Evolutionary conservation across 2,329 filamentous ascomycete genomes (phyloP).

Genomic region (Westerdykella aurantiaca): DNA sequence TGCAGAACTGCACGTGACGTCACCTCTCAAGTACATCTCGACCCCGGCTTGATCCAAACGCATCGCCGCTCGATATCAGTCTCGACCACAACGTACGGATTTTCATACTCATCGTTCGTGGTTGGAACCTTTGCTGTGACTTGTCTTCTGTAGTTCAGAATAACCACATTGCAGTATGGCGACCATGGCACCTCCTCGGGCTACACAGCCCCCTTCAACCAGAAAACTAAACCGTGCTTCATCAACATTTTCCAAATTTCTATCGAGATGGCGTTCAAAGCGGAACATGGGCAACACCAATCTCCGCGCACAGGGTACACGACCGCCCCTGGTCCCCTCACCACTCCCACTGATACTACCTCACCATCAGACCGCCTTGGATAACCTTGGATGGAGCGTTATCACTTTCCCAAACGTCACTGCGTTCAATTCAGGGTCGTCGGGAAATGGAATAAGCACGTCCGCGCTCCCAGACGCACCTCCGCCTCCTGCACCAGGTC

Average conservation of each 20-base stretch:
- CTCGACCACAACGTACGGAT: too few relatives aligned
- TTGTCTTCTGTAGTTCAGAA: background rate
- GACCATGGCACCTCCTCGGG: slow-evolving; percentile 9
- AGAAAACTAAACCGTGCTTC: slow-evolving; percentile 4
- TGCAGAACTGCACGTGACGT: slow-evolving; percentile 7
- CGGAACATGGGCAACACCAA: slow-evolving; percentile 3
- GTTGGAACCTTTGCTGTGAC: too few relatives aligned
- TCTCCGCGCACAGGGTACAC: slow-evolving; percentile 7
- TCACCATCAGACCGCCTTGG: slow-evolving; percentile 27
- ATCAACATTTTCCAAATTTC: slow-evolving; percentile 20
- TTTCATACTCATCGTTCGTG: too few relatives aligned
- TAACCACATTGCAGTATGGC: slow-evolving; percentile 13
- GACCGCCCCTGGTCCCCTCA: slow-evolving; percentile 17
- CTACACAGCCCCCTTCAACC: background rate
- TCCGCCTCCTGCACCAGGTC: slow-evolving; percentile 1
- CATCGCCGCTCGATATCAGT: too few relatives aligned
- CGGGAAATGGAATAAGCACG: background rate
- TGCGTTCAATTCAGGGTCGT: background rate
- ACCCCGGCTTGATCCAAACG: too few relatives aligned
- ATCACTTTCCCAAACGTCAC: slow-evolving; percentile 23
- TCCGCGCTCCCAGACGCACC: background rate
- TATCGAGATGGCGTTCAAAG: slow-evolving; percentile 23
- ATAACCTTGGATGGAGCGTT: slow-evolving; percentile 33
- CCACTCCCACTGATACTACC: slow-evolving; percentile 29
- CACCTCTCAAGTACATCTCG: background rate